Conservation (phyloP, 2,329 filamentous ascomycete species). For the Microascus cirrosus region DNA sequence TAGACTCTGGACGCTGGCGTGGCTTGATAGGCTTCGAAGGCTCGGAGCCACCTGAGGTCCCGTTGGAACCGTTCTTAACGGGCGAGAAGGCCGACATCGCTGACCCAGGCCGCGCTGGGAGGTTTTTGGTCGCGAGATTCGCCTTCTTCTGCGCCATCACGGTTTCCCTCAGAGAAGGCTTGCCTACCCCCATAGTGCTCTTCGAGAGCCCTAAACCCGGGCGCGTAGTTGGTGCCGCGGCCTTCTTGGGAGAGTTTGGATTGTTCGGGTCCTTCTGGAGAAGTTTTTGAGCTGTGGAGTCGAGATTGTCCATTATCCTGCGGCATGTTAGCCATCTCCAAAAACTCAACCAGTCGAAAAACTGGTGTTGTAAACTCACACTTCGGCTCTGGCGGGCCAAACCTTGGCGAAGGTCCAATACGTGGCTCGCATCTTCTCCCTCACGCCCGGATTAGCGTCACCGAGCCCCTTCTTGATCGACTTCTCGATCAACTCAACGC, state of each 20-base stretch:
- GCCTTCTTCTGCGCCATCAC: conserved; percentile 75
- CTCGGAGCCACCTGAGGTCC: conserved; percentile 20
- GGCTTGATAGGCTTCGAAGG: conserved; percentile 14
- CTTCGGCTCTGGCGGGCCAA: conserved; percentile 69
- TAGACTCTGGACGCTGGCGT: conserved; percentile 29
- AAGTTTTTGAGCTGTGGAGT: conserved; percentile 65
- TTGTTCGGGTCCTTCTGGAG: conserved; percentile 79
- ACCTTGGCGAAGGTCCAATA: conserved; percentile 75
- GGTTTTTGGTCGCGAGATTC: conserved; percentile 31
- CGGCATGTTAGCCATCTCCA: background rate
- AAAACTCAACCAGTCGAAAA: background rate
- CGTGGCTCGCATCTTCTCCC: conserved; percentile 72
- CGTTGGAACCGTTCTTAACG: conserved; percentile 25
- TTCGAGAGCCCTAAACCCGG: conserved; percentile 51
- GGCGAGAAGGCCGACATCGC: conserved; percentile 53
- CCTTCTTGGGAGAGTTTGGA: conserved; percentile 54
- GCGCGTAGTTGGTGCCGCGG: conserved; percentile 31
- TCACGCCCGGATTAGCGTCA: conserved; percentile 82
- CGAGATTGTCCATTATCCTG: conserved; percentile 69
- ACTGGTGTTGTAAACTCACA: conserved; percentile 33
- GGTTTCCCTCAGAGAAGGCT: conserved; percentile 65
- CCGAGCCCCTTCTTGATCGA: conserved; percentile 79
- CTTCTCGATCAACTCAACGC: conserved; percentile 75
- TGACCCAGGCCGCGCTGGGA: conserved; percentile 48
- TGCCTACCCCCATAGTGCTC: conserved; percentile 46